A percentile compares a stretch with the other conserved stretches of the same genome.
Evolutionary conservation across 1,284 basidiomycete genomes (phyloP).

Genomic region (Fomitopsis pinicola): DNA sequence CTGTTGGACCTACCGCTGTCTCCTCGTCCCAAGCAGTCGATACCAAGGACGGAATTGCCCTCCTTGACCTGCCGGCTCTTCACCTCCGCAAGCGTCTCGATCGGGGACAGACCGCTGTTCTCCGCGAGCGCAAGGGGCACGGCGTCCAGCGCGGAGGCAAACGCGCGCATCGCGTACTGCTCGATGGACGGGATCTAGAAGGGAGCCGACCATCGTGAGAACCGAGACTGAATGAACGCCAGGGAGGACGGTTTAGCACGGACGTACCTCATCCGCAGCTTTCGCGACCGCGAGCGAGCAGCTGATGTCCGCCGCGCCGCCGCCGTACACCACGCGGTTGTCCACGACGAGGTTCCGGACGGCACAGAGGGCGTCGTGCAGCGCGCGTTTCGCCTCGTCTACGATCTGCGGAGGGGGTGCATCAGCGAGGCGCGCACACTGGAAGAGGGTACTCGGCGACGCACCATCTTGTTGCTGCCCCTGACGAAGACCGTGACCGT

Average conservation of each 20-base stretch:
- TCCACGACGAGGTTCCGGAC: constrained; percentile 95
- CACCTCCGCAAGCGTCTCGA: constrained; percentile 93
- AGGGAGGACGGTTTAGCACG: background rate
- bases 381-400: constrained; percentile 95
- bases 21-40: constrained; percentile 87
- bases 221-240: background rate
- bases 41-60: constrained; percentile 81
- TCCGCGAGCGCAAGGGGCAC: constrained; percentile 95
- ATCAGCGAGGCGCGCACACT: background rate
- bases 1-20: constrained; percentile 68
- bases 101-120: constrained; percentile 95
- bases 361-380: constrained; percentile 97
- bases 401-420: constrained; percentile 68
- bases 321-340: constrained; percentile 97
- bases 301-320: constrained; percentile 96
- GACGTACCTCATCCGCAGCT: constrained; percentile 84
- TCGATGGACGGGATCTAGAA: constrained; percentile 89
- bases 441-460: constrained; percentile 11
- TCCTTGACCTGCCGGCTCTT: constrained; percentile 93
- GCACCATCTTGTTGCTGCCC: constrained; percentile 98
- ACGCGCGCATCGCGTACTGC: constrained; percentile 99
- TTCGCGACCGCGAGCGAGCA: constrained; percentile 91
- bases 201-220: background rate
- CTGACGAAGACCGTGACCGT: constrained; percentile 98
- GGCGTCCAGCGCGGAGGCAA: constrained; percentile 90